Percentiles rank a stretch among this genome's conserved stretches.
phyloP scores from a whole-genome alignment of 2,329 filamentous ascomycete species.

The Aureobasidium sp. region DNA sequence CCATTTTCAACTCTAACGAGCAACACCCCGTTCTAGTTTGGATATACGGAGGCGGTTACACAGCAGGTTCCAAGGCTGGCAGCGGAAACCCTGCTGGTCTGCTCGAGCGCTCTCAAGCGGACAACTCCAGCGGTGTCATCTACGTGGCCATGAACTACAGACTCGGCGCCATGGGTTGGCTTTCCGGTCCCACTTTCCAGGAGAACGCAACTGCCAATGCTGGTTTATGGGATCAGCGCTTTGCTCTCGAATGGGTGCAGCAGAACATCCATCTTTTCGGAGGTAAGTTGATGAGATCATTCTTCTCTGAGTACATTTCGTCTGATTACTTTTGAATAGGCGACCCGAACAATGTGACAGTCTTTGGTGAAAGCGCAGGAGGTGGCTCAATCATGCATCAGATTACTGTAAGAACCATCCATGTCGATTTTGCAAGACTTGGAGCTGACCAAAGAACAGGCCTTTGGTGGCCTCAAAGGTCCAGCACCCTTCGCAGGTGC shows the following conservation, averaged over 20 bases:
- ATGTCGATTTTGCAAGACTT: neutral
- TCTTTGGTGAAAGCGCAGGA: conserved; percentile 47
- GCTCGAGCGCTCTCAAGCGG: conserved; percentile 36
- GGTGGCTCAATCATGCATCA: conserved; percentile 50
- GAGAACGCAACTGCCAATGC: conserved; percentile 42
- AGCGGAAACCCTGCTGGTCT: conserved; percentile 34
- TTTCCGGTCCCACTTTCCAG: conserved; percentile 39
- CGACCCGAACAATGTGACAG: conserved; percentile 34
- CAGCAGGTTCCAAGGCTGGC: conserved; percentile 32
- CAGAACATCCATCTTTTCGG: conserved; percentile 50
- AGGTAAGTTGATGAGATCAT: conserved; percentile 36
- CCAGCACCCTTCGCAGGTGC: conserved; percentile 39
- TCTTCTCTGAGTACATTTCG: neutral
- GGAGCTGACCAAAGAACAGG: conserved; percentile 13
- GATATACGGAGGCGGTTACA: conserved; percentile 48
- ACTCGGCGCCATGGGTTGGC: conserved; percentile 44
- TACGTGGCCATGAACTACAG: conserved; percentile 45
- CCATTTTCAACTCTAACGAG: conserved; percentile 27
- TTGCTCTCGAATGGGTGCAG: conserved; percentile 53
- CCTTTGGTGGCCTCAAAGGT: conserved; percentile 42
- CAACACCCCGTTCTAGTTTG: conserved; percentile 34
- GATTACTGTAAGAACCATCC: conserved; percentile 35
- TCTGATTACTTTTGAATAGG: neutral
- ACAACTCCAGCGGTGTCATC: conserved; percentile 35
- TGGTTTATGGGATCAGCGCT: conserved; percentile 47